A percentile compares a stretch with the other conserved stretches of the same genome.
These are phyloP conservation scores for Daedaleopsis nitida DNA, from an alignment of 768 basidiomycete species.

Conservation along the genomic window DNA sequence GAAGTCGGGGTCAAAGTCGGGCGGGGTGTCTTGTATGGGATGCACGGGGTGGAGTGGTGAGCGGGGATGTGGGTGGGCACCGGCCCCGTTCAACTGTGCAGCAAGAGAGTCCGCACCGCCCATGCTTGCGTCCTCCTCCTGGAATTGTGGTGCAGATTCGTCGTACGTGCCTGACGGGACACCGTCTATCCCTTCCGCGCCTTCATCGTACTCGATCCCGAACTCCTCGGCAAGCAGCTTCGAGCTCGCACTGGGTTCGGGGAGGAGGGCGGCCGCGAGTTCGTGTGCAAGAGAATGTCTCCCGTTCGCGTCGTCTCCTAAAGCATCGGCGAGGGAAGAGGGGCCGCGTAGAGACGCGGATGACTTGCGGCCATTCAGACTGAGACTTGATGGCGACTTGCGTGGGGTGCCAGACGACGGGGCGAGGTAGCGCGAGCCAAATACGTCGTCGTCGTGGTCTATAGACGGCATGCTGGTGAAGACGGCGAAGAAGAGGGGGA, in stretches of 20 bases:
- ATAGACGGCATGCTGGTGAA: constrained; percentile 14
- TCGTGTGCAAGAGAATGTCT: constrained; percentile 84
- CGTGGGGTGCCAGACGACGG: constrained; percentile 25
- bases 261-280: constrained; percentile 84
- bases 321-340: constrained; percentile 37
- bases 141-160: constrained; percentile 32
- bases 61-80: background rate
- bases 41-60: constrained; percentile 15
- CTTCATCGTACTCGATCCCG: constrained; percentile 87
- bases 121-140: constrained; percentile 24
- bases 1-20: constrained; percentile 50
- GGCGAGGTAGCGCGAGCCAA: constrained; percentile 34
- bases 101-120: constrained; percentile 14
- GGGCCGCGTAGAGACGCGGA: constrained; percentile 49
- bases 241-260: constrained; percentile 78
- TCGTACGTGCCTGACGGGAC: constrained; percentile 31
- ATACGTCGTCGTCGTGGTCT: constrained; percentile 25
- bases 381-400: constrained; percentile 32
- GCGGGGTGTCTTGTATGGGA: constrained; percentile 32
- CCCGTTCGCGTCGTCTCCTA: constrained; percentile 47
- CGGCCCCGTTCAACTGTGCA: constrained; percentile 18
- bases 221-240: constrained; percentile 85
- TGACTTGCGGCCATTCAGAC: constrained; percentile 45
- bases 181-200: constrained; percentile 79
- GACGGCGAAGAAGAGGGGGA: background rate